Evolutionary conservation across 1,139 yeast species (phyloP).

Genomic region (Zygotorulaspora mrakii): DNA sequence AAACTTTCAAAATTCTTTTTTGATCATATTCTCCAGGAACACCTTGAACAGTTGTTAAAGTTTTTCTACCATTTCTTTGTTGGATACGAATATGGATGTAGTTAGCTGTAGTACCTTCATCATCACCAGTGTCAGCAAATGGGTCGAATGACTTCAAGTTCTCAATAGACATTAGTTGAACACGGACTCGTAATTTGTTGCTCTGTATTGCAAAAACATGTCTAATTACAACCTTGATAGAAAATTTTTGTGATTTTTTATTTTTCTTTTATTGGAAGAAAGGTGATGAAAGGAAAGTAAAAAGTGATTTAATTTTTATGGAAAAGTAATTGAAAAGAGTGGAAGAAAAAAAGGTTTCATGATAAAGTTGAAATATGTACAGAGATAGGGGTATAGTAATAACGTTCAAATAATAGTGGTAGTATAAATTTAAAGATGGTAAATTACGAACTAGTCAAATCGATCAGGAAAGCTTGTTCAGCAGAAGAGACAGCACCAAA

Average conservation of each 20-base stretch:
- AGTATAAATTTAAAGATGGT: slow-evolving; percentile 8
- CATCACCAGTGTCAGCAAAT: slow-evolving; percentile 99
- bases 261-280: slow-evolving; percentile 3
- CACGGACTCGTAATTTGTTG: slow-evolving; percentile 1
- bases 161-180: slow-evolving; percentile 64
- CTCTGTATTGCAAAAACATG: not conserved
- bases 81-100: slow-evolving; percentile 98
- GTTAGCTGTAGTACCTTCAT: slow-evolving; percentile 93
- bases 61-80: slow-evolving; percentile 99
- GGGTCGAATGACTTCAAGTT: slow-evolving; percentile 98
- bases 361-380: no score
- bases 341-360: slow-evolving; percentile 1
- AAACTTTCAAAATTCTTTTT: slow-evolving; percentile 87
- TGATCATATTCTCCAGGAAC: slow-evolving; percentile 91
- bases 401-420: no score
- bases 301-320: not conserved
- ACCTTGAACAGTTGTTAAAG: slow-evolving; percentile 97
- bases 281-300: not conserved
- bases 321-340: not conserved
- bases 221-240: not conserved
- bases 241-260: slow-evolving; percentile 9
- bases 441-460: slow-evolving; percentile 52
- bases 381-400: no score
- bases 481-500: slow-evolving; percentile 90
- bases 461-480: slow-evolving; percentile 83